These are phyloP conservation scores for Daldinia vernicosa DNA, from an alignment of 495 filamentous ascomycete genomes.

Conservation along the genomic window DNA sequence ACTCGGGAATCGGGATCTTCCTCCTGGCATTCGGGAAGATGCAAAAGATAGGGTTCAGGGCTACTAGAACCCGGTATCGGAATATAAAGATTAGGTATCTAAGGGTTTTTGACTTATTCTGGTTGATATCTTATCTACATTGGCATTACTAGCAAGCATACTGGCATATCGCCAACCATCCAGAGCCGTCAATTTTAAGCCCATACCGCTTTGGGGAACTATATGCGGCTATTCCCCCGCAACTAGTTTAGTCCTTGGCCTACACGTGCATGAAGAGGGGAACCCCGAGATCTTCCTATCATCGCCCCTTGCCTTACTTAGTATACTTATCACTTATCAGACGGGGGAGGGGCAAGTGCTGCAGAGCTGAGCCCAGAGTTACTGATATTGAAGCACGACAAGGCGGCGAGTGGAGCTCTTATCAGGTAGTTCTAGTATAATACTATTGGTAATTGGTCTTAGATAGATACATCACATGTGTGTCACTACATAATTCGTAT, in stretches of 20 bases:
- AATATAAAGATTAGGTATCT: constrained; percentile 19
- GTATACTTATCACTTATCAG: constrained; percentile 44
- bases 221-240: constrained; percentile 43
- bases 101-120: constrained; percentile 11
- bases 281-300: constrained; percentile 36
- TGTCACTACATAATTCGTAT: constrained; percentile 26
- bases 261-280: constrained; percentile 29
- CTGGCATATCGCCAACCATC: constrained; percentile 14
- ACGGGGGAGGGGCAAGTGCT: constrained; percentile 12
- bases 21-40: constrained; percentile 38
- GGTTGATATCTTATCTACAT: constrained; percentile 19
- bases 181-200: constrained; percentile 7
- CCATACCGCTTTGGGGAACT: constrained; percentile 45
- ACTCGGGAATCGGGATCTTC: constrained; percentile 44
- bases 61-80: constrained; percentile 37
- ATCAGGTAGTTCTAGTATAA: constrained; percentile 34
- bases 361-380: constrained; percentile 29
- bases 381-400: constrained; percentile 19
- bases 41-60: background rate
- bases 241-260: constrained; percentile 23
- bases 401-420: constrained; percentile 28
- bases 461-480: constrained; percentile 26
- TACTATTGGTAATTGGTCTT: constrained; percentile 40
- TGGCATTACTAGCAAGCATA: constrained; percentile 18
- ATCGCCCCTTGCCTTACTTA: constrained; percentile 17